Evolutionary conservation across 148 eudicot genomes (phyloP).

Genomic region (Camellia granthamiana): DNA sequence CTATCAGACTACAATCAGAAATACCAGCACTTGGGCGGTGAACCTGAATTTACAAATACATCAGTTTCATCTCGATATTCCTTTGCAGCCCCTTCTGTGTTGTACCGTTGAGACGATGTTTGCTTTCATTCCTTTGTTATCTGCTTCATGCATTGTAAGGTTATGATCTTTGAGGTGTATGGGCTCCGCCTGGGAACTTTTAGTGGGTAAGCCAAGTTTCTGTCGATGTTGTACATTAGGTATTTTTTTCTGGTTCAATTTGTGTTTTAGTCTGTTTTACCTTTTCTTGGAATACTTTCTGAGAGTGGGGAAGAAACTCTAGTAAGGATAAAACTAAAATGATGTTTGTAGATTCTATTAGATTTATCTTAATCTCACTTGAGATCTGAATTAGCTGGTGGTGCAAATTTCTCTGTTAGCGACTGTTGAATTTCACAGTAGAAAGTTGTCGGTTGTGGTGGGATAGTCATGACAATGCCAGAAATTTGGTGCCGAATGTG

Average conservation of each 20-base stretch:
- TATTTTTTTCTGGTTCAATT: not conserved
- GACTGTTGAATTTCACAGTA: too few species aligned
- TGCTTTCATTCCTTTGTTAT: not conserved
- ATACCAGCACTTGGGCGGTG: conserved; percentile 22
- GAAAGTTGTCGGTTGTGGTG: too few species aligned
- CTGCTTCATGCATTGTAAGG: not conserved
- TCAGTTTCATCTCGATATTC: conserved; percentile 75
- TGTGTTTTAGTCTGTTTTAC: not conserved
- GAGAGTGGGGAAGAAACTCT: not conserved
- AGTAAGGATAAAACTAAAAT: too few species aligned
- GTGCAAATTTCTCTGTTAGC: too few species aligned
- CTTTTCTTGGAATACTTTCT: not conserved
- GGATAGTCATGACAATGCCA: too few species aligned
- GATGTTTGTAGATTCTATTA: too few species aligned
- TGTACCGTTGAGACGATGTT: conserved; percentile 20
- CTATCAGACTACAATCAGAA: conserved; percentile 28
- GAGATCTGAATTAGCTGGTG: too few species aligned
- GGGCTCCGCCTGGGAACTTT: too few species aligned
- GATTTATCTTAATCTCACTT: too few species aligned
- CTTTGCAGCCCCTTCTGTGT: conserved; percentile 42
- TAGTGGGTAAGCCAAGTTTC: not conserved
- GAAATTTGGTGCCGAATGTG: too few species aligned
- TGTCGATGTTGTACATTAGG: not conserved
- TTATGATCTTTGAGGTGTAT: not conserved
- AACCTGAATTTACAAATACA: conserved; percentile 25